Evolutionary conservation across 2,329 filamentous ascomycete genomes (phyloP).

Genomic region (Ambrosiella cleistominuta): DNA sequence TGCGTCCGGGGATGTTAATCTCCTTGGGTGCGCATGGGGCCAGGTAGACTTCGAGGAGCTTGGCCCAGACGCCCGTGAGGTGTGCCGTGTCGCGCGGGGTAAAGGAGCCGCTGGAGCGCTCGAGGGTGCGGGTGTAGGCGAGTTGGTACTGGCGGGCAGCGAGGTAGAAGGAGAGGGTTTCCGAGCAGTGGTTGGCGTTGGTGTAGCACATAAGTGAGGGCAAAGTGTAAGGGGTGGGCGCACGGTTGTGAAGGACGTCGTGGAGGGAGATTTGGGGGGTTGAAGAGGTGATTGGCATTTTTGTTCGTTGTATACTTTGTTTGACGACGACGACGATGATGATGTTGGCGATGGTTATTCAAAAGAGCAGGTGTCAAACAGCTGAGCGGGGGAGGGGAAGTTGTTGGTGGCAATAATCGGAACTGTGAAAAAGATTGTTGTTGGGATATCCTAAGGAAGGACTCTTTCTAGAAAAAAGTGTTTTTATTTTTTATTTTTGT

Average conservation of each 20-base stretch:
- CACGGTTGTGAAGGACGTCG: constrained; percentile 75
- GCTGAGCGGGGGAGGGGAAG: no score
- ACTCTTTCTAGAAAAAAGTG: no score
- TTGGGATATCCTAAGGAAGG: no score
- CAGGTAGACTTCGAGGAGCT: constrained; percentile 80
- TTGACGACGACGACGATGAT: no score
- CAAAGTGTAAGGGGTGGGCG: constrained; percentile 76
- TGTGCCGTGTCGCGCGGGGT: constrained; percentile 37
- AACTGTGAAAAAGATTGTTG: no score
- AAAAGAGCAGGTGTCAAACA: no score
- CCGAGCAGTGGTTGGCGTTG: constrained; percentile 90
- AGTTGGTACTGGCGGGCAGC: constrained; percentile 72
- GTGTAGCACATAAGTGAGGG: constrained; percentile 91
- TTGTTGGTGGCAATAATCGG: no score
- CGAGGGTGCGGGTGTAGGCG: constrained; percentile 30
- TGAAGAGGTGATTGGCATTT: constrained; percentile 18
- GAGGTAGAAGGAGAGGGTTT: constrained; percentile 92
- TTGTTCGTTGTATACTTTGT: not conserved
- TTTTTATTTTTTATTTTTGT: no score
- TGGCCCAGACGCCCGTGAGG: constrained; percentile 67
- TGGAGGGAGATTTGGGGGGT: constrained; percentile 37
- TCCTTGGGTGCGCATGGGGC: constrained; percentile 68
- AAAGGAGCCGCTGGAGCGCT: constrained; percentile 17
- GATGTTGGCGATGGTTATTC: no score
- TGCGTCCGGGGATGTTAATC: constrained; percentile 74